Percentiles rank a stretch among this genome's conserved stretches.
These are phyloP conservation scores for Ehretia macrophylla DNA, from an alignment of 257 asterid species.

Conservation along the genomic window DNA sequence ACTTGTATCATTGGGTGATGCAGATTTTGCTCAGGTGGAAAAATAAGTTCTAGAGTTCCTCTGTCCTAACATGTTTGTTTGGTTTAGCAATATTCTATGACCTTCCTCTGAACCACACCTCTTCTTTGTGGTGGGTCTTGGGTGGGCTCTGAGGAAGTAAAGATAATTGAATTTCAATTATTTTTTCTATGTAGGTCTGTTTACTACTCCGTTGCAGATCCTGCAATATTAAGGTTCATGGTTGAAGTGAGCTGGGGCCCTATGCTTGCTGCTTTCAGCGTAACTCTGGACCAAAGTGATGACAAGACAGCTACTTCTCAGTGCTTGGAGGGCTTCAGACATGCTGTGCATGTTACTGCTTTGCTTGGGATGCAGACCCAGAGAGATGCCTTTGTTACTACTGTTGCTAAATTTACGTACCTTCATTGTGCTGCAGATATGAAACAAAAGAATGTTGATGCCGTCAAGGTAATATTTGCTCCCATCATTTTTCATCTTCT, in stretches of 20 bases:
- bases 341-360: constrained; percentile 94
- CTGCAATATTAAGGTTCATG: constrained; percentile 91
- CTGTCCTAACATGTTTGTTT: no score
- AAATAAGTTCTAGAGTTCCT: no score
- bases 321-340: constrained; percentile 88
- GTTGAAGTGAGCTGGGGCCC: constrained; percentile 99
- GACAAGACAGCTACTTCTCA: constrained; percentile 85
- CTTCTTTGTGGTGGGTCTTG: no score
- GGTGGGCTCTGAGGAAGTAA: no score
- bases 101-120: no score
- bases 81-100: no score
- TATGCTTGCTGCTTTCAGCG: constrained; percentile 98
- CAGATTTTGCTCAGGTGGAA: no score
- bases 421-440: constrained; percentile 99
- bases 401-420: constrained; percentile 94
- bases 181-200: constrained; percentile 51
- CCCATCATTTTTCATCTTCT: constrained; percentile 18
- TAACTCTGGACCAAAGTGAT: constrained; percentile 96
- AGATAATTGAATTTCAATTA: no score
- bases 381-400: constrained; percentile 96
- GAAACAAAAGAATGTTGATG: constrained; percentile 97
- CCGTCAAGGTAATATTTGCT: constrained; percentile 68
- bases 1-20: no score
- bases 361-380: constrained; percentile 97
- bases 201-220: constrained; percentile 80